Evolutionary conservation across 352 stramenopile species (phyloP), one percentile per base, ranked within the genome.

Genomic region (Phytophthora capsici): DNA sequence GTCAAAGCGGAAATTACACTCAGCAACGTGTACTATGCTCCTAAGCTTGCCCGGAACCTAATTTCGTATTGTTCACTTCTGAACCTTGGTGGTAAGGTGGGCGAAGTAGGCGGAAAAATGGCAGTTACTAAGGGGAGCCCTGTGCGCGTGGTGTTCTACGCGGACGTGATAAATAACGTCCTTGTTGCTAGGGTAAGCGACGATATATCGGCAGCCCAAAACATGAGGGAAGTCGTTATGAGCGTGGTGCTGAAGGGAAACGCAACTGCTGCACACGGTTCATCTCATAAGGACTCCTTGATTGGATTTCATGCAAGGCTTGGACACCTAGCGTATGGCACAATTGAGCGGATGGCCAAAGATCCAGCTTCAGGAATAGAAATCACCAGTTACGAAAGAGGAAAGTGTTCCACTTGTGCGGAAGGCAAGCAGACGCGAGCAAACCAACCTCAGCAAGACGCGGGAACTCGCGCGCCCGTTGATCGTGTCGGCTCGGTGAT

Each of bases 341-440:
- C 47, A 3, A 55, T 55, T 14, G 26, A 38, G 9, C 22, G 47
- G 0, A 66, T 66, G 2, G 28, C 47, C 1, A 58, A 66, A 14
- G 57, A 40, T 23, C 38, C 38, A 0, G 57, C 17, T 2, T 58
- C 38, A 4, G 57, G 28, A 2, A 66, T 66, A 17, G 32, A 8
- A 13, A 23, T 66, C 6, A 58, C 37, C 2, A 49, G n/a, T 23
- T 10, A 38, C 22, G 6, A 46, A 22, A 37, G 32, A 16, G 4
- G 4, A n/a, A 16, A 5, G 10, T 71, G 48, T 9, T 23, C 40
- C 8, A 28, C 38, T 6, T 73, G 57, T 34, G 53, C 57, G 0
- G 7, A 66, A 61, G 46, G 45, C 17, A 73, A 73, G 28, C 58
- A 69, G 20, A 54, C 57, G 1, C 22, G 32, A 19, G 17, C 30